A percentile compares a stretch with the other conserved stretches of the same genome.
Evolutionary conservation across 345 rosid genomes (phyloP).

Genomic region (Triadica sebifera): DNA sequence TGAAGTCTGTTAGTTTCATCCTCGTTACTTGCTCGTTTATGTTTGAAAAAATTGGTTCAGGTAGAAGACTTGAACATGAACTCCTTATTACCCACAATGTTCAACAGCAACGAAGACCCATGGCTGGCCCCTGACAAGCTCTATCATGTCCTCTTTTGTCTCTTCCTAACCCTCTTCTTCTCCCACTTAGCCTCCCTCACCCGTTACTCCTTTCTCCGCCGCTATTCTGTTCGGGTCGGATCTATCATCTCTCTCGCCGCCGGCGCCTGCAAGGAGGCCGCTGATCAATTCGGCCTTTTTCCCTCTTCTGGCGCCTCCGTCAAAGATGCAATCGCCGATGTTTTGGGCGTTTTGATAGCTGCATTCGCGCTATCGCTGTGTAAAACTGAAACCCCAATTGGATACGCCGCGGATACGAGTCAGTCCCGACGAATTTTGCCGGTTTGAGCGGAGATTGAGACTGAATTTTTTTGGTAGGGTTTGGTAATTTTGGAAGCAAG

Average conservation of each 20-base stretch:
- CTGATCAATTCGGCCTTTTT: constrained; percentile 75
- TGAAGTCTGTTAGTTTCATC: too few relatives aligned
- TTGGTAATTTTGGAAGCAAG: neutral
- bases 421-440: constrained; percentile 49
- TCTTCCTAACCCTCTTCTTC: constrained; percentile 59
- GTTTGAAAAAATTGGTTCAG: too few relatives aligned
- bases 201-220: constrained; percentile 53
- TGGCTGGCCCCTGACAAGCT: constrained; percentile 86
- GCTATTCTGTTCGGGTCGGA: constrained; percentile 57
- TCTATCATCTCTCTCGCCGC: constrained; percentile 69
- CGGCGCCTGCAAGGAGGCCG: constrained; percentile 91
- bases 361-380: constrained; percentile 38
- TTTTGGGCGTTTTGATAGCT: constrained; percentile 61
- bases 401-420: constrained; percentile 25
- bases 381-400: neutral
- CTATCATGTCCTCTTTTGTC: constrained; percentile 81
- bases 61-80: neutral
- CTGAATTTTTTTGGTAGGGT: neutral
- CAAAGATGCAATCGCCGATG: constrained; percentile 76
- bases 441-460: constrained; percentile 34
- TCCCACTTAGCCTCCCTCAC: constrained; percentile 52
- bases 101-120: constrained; percentile 45
- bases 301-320: constrained; percentile 85
- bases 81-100: neutral
- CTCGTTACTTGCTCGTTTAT: too few relatives aligned